Percentiles rank a stretch among this genome's conserved stretches.
Evolutionary conservation across 192 early-diverging fungal species (phyloP).

Genomic region (Backusella australiensis): DNA sequence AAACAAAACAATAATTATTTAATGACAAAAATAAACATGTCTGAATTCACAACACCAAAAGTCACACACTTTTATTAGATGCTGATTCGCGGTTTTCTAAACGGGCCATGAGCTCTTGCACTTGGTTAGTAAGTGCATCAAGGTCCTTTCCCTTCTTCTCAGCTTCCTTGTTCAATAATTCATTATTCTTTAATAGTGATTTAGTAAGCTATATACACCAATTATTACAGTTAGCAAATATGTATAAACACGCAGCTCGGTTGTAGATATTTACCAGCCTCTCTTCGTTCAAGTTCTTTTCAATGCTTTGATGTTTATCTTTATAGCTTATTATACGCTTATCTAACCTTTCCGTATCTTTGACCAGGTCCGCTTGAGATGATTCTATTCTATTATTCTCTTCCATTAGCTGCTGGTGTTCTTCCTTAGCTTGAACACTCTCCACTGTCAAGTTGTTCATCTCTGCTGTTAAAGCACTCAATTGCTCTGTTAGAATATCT

Average conservation of each 20-base stretch:
- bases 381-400: background rate
- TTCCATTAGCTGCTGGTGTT: background rate
- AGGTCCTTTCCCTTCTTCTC: constrained; percentile 57
- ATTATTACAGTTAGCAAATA: constrained; percentile 12
- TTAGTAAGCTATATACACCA: constrained; percentile 28
- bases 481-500: constrained; percentile 46
- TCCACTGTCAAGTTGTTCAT: constrained; percentile 12
- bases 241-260: background rate
- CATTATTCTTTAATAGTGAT: constrained; percentile 65
- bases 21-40: background rate
- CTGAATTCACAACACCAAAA: background rate
- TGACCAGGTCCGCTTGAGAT: constrained; percentile 26
- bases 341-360: constrained; percentile 50
- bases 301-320: constrained; percentile 49
- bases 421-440: background rate
- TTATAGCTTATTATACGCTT: constrained; percentile 58
- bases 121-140: constrained; percentile 78
- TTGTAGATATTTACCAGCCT: constrained; percentile 50
- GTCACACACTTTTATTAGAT: background rate
- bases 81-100: constrained; percentile 68
- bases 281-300: constrained; percentile 72
- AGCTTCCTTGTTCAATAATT: constrained; percentile 50
- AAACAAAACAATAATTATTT: background rate
- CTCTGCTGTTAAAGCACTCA: constrained; percentile 43
- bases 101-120: constrained; percentile 90